phyloP scores from a whole-genome alignment of 768 basidiomycete species.

The Rhodotorula diobovata region DNA sequence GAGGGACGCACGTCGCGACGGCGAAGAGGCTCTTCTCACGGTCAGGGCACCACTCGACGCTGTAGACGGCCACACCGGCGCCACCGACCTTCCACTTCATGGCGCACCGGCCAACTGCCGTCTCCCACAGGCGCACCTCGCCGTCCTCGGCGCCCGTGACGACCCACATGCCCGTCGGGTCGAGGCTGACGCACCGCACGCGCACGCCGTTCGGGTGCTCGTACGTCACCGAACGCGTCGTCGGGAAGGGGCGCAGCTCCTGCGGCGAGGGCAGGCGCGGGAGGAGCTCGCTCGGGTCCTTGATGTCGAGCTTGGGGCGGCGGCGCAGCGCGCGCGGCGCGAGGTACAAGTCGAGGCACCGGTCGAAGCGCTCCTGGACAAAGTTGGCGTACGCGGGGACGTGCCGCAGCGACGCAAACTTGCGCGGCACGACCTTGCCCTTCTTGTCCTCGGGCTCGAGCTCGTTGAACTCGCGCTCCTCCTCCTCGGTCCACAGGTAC shows the following conservation, averaged over 20 bases:
- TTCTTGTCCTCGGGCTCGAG: constrained; percentile 84
- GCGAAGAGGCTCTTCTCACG: constrained; percentile 42
- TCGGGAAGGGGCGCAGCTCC: constrained; percentile 90
- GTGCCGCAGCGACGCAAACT: constrained; percentile 73
- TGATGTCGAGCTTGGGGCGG: constrained; percentile 63
- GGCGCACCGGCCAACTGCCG: constrained; percentile 78
- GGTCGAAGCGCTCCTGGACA: constrained; percentile 86
- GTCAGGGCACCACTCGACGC: constrained; percentile 90
- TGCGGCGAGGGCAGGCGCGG: constrained; percentile 90
- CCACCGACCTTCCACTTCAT: constrained; percentile 73
- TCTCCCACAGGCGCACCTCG: constrained; percentile 82
- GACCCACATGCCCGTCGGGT: constrained; percentile 86
- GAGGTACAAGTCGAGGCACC: constrained; percentile 92
- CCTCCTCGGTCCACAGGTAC: constrained; percentile 79
- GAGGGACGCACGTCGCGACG: constrained; percentile 35
- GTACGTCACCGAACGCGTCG: constrained; percentile 68
- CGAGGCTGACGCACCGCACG: constrained; percentile 69
- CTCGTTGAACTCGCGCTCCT: constrained; percentile 74
- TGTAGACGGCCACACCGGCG: constrained; percentile 55
- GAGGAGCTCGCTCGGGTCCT: constrained; percentile 69
- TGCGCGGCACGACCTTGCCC: constrained; percentile 79
- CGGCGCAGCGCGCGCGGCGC: constrained; percentile 83
- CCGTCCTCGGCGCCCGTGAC: constrained; percentile 88
- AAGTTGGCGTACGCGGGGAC: constrained; percentile 89
- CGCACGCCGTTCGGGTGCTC: constrained; percentile 60